Base-by-base conservation (phyloP, 257 asterid species). In the Penstemon davidsonii region DNA sequence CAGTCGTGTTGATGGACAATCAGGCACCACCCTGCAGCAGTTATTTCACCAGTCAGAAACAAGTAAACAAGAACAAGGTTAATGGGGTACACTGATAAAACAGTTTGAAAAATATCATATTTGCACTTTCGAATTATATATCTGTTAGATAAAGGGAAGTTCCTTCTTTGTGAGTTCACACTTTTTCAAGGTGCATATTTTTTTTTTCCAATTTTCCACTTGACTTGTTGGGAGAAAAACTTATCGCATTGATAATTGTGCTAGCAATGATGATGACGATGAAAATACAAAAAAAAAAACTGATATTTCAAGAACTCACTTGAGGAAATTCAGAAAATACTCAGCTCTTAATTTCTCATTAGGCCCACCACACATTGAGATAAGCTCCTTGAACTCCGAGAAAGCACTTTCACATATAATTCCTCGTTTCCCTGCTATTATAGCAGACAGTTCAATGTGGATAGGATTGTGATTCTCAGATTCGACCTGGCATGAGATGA, bases 331-430 rank as follows among this genome's bases (percentile, higher is more conserved):
- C 81, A 88, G 79, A 77, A 90, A 53, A 79, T 77, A 81, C 68
- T 78, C 71, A 52, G 97, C 90, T 74, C 99, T 83, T 69, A 76
- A 57, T 79, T 85, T 93, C 81, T 93, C 97, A 61, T 79, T 88
- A 55, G 92, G 85, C 71, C 99, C 99, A 54, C 97, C 97, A 59
- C 88, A 89, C 91, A 88, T 88, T 74, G 86, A 75, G 71, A 93
- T 75, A 73, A 93, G 88, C 84, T 87, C 90, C 82, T 83, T 83
- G 73, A 88, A 88, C 79, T 93, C 99, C 46, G 82, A 75, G 68
- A 39, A 56, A 68, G 82, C 99, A 70, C 96, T 91, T 67, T 87
- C 85, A 80, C 97, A 90, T 54, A 93, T 69, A 50, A 93, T 86
- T 71, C 97, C 99, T 59, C 71, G 81, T 75, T 83, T 90, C 67